Conservation (phyloP, 2,329 filamentous ascomycete genomes). For the Dryadomyces quercus-mongolicae region DNA sequence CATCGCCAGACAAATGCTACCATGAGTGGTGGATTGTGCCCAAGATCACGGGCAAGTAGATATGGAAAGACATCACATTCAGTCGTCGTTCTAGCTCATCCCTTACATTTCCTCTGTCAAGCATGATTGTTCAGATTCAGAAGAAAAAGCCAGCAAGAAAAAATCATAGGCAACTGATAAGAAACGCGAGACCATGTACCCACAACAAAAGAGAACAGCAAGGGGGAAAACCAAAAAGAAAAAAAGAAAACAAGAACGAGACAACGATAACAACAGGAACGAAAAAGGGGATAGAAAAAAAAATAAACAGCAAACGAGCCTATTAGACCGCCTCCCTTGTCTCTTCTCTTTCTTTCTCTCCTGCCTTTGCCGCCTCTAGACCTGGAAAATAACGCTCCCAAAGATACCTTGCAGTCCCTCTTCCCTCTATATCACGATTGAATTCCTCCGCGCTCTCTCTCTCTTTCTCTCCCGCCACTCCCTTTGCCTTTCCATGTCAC, state of each 20-base stretch:
- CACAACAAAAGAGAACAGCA: neutral
- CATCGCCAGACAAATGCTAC: slow-evolving; percentile 39
- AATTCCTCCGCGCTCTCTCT: too few species aligned
- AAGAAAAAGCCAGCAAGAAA: neutral
- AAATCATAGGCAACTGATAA: neutral
- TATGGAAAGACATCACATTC: neutral
- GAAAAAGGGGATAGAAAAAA: neutral
- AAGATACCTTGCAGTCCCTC: neutral
- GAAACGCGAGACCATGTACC: slow-evolving; percentile 1
- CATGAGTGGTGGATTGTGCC: slow-evolving; percentile 57
- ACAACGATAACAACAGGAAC: slow-evolving; percentile 1
- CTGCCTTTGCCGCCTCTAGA: neutral
- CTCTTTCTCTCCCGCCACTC: too few species aligned
- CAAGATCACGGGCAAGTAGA: slow-evolving; percentile 20
- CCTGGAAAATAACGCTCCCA: neutral
- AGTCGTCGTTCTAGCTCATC: too few species aligned
- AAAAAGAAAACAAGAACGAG: neutral
- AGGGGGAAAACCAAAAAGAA: neutral
- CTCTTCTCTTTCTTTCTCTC: neutral
- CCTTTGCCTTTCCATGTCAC: too few species aligned
- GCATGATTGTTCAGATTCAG: slow-evolving; percentile 1
- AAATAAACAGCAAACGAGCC: neutral
- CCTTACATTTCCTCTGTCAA: neutral
- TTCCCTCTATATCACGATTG: too few species aligned
- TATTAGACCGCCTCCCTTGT: slow-evolving; percentile 1